Conservation (phyloP, 345 rosid species). For the Erodium maritimum region DNA sequence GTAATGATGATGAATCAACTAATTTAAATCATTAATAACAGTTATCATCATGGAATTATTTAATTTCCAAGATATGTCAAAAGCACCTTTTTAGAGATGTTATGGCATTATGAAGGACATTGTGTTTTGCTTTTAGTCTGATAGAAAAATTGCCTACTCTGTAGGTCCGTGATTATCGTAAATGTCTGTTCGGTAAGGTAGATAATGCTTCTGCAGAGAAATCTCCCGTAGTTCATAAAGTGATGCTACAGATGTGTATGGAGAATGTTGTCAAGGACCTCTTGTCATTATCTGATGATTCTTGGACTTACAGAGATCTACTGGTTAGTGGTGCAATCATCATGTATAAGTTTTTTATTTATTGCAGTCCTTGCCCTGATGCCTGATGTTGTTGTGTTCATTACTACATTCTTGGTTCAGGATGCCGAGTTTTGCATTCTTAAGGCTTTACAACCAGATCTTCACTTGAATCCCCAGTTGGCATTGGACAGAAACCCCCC, state of each 20-base stretch:
- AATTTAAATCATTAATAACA: too few relatives aligned
- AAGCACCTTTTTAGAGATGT: not conserved
- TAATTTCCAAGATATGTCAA: too few relatives aligned
- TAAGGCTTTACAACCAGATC: constrained; percentile 26
- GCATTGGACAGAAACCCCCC: constrained; percentile 1
- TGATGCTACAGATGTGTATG: constrained; percentile 16
- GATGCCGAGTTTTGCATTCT: constrained; percentile 20
- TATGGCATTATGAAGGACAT: not conserved
- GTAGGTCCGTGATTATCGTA: constrained; percentile 23
- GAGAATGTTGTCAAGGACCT: constrained; percentile 25
- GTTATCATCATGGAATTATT: too few relatives aligned
- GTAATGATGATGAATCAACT: too few relatives aligned
- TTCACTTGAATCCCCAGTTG: constrained; percentile 15
- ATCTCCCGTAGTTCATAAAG: constrained; percentile 17
- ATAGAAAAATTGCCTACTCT: not conserved
- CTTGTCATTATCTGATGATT: constrained; percentile 12
- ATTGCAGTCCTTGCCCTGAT: not conserved
- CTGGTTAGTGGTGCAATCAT: constrained; percentile 11
- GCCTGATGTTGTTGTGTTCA: not conserved
- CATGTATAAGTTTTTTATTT: not conserved
- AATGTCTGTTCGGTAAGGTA: constrained; percentile 2
- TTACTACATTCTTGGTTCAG: constrained; percentile 9
- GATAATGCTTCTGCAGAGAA: constrained; percentile 3
- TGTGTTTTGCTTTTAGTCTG: not conserved
- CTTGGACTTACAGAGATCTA: constrained; percentile 20